Evolutionary conservation across 306 rosid species (phyloP).

Genomic region (Medicago ruthenica): DNA sequence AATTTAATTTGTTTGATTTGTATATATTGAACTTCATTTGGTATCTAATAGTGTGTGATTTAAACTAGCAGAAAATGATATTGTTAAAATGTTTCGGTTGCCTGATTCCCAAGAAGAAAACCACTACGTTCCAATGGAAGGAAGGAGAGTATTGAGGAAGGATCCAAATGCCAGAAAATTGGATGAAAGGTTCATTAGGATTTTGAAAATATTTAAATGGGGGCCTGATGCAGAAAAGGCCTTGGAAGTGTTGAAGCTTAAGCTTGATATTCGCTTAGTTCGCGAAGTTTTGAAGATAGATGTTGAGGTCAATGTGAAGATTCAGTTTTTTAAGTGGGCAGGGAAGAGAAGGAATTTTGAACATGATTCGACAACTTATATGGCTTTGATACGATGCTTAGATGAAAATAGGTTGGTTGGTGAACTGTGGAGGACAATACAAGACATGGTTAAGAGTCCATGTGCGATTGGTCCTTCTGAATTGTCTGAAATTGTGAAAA

Average conservation of each 20-base stretch:
- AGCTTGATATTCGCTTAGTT: slow-evolving; percentile 81
- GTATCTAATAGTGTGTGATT: slow-evolving; percentile 47
- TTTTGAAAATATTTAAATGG: slow-evolving; percentile 93
- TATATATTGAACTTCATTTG: not conserved
- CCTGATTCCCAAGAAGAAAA: slow-evolving; percentile 50
- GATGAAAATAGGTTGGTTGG: slow-evolving; percentile 63
- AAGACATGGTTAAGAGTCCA: slow-evolving; percentile 73
- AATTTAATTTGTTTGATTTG: slow-evolving; percentile 35
- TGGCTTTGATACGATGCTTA: slow-evolving; percentile 79
- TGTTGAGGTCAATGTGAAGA: slow-evolving; percentile 75
- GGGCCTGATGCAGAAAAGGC: slow-evolving; percentile 97
- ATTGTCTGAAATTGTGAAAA: slow-evolving; percentile 70
- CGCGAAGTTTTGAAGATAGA: slow-evolving; percentile 77
- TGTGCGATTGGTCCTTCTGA: slow-evolving; percentile 64
- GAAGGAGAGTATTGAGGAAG: slow-evolving; percentile 53
- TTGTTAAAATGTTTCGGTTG: slow-evolving; percentile 73
- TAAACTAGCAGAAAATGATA: slow-evolving; percentile 73
- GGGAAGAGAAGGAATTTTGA: slow-evolving; percentile 73
- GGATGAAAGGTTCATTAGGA: slow-evolving; percentile 89
- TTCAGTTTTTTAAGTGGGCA: slow-evolving; percentile 91
- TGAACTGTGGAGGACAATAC: slow-evolving; percentile 84
- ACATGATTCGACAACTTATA: slow-evolving; percentile 71
- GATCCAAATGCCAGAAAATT: slow-evolving; percentile 62
- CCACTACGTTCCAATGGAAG: slow-evolving; percentile 42
- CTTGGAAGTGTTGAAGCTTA: slow-evolving; percentile 80